Percentiles rank a stretch among this genome's conserved stretches.
These are phyloP conservation scores for Leptographium wingfieldii DNA, from an alignment of 2,329 filamentous ascomycete species.

Conservation along the genomic window DNA sequence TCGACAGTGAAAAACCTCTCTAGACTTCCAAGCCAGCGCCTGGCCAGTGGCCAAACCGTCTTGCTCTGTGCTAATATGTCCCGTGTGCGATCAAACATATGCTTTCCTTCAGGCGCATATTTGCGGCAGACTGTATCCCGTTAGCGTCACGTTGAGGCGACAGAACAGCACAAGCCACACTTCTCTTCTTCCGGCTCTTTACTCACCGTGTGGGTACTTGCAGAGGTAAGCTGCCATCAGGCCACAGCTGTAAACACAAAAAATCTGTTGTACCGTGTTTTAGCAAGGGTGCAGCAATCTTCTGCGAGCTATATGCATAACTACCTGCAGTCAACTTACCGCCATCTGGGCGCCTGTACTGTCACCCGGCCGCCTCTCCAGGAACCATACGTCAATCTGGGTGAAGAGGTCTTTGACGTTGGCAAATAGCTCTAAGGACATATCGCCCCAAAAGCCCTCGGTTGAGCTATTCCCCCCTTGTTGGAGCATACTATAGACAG, in stretches of 20 bases:
- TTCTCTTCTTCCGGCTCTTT: neutral
- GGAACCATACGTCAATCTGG: slow-evolving; percentile 37
- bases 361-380: slow-evolving; percentile 28
- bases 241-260: slow-evolving; percentile 39
- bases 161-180: neutral
- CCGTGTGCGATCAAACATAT: slow-evolving; percentile 31
- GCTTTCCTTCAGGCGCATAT: slow-evolving; percentile 26
- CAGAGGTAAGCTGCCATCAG: slow-evolving; percentile 36
- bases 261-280: slow-evolving; percentile 19
- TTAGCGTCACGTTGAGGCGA: neutral
- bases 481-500: slow-evolving; percentile 25
- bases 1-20: slow-evolving; percentile 29
- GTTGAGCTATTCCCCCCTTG: slow-evolving; percentile 20
- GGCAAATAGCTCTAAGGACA: slow-evolving; percentile 31
- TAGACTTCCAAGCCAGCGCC: slow-evolving; percentile 33
- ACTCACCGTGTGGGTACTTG: slow-evolving; percentile 23
- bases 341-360: slow-evolving; percentile 38
- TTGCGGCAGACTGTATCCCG: slow-evolving; percentile 26
- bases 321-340: slow-evolving; percentile 15
- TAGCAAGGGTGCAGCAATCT: neutral
- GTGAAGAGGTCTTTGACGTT: slow-evolving; percentile 33
- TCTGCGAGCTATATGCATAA: neutral
- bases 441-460: slow-evolving; percentile 23
- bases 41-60: slow-evolving; percentile 36
- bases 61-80: slow-evolving; percentile 32